A percentile compares a stretch with the other conserved stretches of the same genome.
Evolutionary conservation across 768 basidiomycete genomes (phyloP).

Genomic region (Termitomyces bulborhizus): DNA sequence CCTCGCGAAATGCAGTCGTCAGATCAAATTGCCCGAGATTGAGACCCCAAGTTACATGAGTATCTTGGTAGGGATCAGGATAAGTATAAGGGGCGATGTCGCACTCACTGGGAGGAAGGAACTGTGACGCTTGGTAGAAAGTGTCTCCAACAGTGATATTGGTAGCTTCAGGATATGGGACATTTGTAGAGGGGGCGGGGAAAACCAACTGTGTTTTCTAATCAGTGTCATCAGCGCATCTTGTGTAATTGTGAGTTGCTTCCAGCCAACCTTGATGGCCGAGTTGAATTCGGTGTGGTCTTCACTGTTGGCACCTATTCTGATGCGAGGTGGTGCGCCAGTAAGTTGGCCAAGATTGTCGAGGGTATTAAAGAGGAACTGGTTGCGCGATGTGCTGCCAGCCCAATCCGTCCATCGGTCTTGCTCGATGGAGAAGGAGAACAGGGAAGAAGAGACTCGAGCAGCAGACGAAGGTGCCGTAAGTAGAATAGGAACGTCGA

Average conservation of each 20-base stretch:
- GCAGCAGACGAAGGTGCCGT: conserved; percentile 5
- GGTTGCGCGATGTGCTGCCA: conserved; percentile 44
- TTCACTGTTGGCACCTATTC: conserved; percentile 53
- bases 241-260: not conserved
- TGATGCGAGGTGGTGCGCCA: conserved; percentile 46
- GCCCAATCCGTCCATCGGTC: conserved; percentile 68
- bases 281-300: conserved; percentile 55
- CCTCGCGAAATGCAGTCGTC: conserved; percentile 42
- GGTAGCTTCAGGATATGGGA: conserved; percentile 64
- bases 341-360: conserved; percentile 49
- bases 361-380: conserved; percentile 56
- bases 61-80: conserved; percentile 29
- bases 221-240: not conserved
- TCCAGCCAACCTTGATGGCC: conserved; percentile 34
- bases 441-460: conserved; percentile 25
- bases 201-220: conserved; percentile 32
- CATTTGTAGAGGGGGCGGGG: conserved; percentile 37
- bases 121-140: conserved; percentile 35
- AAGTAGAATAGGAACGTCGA: conserved; percentile 7
- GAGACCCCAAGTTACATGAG: conserved; percentile 61
- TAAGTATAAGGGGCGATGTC: not conserved
- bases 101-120: conserved; percentile 14
- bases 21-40: conserved; percentile 55
- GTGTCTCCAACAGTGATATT: conserved; percentile 52
- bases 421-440: conserved; percentile 67